Percentiles rank a stretch among this genome's conserved stretches.
phyloP scores from a whole-genome alignment of 345 rosid species.

The Luvunga scandens region DNA sequence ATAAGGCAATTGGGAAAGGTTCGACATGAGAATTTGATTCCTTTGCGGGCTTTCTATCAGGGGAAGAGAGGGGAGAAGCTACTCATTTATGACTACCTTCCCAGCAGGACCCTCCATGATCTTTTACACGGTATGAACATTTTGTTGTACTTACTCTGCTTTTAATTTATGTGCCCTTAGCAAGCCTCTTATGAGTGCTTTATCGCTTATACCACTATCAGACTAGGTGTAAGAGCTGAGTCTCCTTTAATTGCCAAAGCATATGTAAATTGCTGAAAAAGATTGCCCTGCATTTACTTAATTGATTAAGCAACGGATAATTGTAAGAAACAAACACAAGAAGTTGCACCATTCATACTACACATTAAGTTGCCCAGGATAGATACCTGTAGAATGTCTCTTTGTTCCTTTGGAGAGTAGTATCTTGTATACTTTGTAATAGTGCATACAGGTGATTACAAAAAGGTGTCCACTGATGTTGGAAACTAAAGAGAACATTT shows the following conservation, averaged over 20 bases:
- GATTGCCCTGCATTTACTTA: background rate
- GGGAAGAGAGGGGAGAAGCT: conserved; percentile 99
- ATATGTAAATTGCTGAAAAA: background rate
- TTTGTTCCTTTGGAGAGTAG: background rate
- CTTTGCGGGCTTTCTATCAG: conserved; percentile 93
- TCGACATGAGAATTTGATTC: conserved; percentile 88
- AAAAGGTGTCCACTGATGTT: background rate
- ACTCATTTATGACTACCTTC: conserved; percentile 91
- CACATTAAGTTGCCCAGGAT: background rate
- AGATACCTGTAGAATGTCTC: background rate
- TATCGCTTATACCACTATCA: background rate
- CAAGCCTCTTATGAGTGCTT: background rate
- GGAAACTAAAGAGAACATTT: background rate
- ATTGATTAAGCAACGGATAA: background rate
- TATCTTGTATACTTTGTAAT: background rate
- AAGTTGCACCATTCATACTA: background rate
- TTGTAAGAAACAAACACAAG: background rate
- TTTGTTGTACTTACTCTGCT: background rate
- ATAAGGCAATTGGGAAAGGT: conserved; percentile 76
- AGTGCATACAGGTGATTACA: no score
- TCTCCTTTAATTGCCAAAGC: background rate
- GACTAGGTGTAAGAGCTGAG: background rate
- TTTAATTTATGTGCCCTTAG: background rate
- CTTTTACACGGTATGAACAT: conserved; percentile 71
- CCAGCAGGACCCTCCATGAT: conserved; percentile 75